Percentiles rank a stretch among this genome's conserved stretches.
These are phyloP conservation scores for Penicillium sp. DNA, from an alignment of 2,329 filamentous ascomycete genomes.

Conservation along the genomic window DNA sequence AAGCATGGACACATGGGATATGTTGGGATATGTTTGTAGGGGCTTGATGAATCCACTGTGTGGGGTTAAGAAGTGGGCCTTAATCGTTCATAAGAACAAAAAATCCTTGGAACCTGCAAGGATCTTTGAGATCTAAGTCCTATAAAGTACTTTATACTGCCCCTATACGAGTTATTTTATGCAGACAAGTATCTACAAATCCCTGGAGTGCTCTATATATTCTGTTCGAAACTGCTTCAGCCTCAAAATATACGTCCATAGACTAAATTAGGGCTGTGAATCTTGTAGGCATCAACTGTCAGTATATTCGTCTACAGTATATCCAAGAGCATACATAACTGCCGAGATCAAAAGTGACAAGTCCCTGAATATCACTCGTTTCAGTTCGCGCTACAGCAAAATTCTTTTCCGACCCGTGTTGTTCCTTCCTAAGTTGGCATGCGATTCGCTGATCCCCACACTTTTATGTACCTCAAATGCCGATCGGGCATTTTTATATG, in stretches of 20 bases:
- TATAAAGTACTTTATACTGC: background rate
- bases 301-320: background rate
- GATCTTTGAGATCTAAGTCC: background rate
- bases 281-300: too few species aligned
- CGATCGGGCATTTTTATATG: background rate
- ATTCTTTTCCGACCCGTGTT: background rate
- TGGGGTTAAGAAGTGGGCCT: background rate
- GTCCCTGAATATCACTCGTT: background rate
- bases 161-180: background rate
- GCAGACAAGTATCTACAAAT: background rate
- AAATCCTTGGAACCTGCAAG: background rate
- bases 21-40: background rate
- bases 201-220: background rate
- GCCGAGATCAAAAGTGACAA: background rate
- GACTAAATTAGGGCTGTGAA: too few species aligned
- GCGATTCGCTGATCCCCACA: background rate
- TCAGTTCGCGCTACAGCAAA: background rate
- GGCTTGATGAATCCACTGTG: background rate
- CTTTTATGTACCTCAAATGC: background rate
- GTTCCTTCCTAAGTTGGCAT: background rate
- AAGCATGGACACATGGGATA: too few species aligned
- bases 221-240: too few species aligned
- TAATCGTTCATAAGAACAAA: background rate
- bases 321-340: background rate
- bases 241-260: too few species aligned